Evolutionary conservation across 495 filamentous ascomycete species (phyloP), one percentile per base, ranked within the genome.

Genomic region (Entonaema liquescens): DNA sequence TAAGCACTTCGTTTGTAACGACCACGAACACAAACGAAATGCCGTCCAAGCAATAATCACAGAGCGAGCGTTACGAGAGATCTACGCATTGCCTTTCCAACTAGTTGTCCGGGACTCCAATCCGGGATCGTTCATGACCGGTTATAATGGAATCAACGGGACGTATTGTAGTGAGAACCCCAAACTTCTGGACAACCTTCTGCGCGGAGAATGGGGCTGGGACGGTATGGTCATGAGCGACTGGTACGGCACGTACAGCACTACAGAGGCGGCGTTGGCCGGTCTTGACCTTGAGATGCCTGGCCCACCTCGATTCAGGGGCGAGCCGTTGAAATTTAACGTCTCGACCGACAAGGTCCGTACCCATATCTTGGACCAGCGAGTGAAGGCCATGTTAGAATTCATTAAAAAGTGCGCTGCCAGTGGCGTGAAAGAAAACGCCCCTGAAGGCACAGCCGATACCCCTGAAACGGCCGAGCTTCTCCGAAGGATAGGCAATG

Each of bases 1-100:
- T 54, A 95, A 94, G 83, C 92, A 95, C 74, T 95, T 92, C 73
- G 88, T 91, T n/a, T 89, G 87, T 68, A 95, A 94, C 76, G 92
- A 94, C 72, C 89, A 91, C 73, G 92, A 95, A 72, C 88, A 91
- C 62, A 86, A 88, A 77, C 82, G 92, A 0, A 86, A 90, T 81
- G 88, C 86, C 0, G 89, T 93, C 1, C 82, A 89, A 75, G 87
- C 84, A 47, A 87, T 90, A 53, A 79, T 94, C 17, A 89, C 89
- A 1, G 84, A 90, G 56, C 84, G 92, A 21, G 89, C 92, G 15
- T 74, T 94, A 74, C 86, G 92, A 21, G 92, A 95, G 79, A 90
- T 94, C 21, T 94, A 94, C 70, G 81, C 90, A 9, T 75, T 91
- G 76, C 89, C 91, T 0, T 94, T 93, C 76, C 89, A 92, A 76